A percentile compares a stretch with the other conserved stretches of the same genome.
phyloP scores from a whole-genome alignment of 257 asterid genomes.

The Rehmannia glutinosa region DNA sequence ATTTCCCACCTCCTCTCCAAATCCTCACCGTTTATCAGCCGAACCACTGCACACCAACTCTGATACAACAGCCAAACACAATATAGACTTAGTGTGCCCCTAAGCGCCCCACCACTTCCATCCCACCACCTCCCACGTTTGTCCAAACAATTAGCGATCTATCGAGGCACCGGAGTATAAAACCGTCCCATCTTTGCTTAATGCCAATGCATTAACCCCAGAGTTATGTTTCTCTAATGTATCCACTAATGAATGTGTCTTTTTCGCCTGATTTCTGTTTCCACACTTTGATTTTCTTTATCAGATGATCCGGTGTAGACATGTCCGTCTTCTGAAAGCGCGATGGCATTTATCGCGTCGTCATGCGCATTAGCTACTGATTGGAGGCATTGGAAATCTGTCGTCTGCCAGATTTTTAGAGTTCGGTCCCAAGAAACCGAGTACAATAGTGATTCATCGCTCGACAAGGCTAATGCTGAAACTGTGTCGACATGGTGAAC shows the following conservation, averaged over 20 bases:
- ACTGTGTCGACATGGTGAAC: conserved; percentile 71
- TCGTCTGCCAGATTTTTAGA: conserved; percentile 57
- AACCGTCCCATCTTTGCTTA: conserved; percentile 39
- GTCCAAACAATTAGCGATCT: conserved; percentile 47
- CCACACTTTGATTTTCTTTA: conserved; percentile 66
- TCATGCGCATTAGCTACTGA: conserved; percentile 68
- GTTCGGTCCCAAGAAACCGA: conserved; percentile 86
- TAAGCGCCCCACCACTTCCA: conserved; percentile 45
- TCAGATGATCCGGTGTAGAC: conserved; percentile 76
- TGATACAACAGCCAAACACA: conserved; percentile 48
- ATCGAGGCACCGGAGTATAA: conserved; percentile 68
- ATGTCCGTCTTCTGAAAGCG: conserved; percentile 31
- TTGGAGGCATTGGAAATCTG: conserved; percentile 63
- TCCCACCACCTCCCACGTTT: conserved; percentile 18
- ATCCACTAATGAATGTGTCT: conserved; percentile 34
- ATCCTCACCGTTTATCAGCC: conserved; percentile 67
- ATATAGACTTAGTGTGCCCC: conserved; percentile 59
- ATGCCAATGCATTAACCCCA: conserved; percentile 61
- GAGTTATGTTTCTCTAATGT: conserved; percentile 51
- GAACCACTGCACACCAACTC: conserved; percentile 69
- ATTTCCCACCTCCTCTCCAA: conserved; percentile 53
- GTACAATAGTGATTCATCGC: conserved; percentile 46
- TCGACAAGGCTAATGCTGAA: conserved; percentile 55
- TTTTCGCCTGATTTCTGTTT: conserved; percentile 28
- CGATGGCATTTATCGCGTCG: conserved; percentile 70